A percentile compares a stretch with the other conserved stretches of the same genome.
Conservation (phyloP, 2,329 filamentous ascomycete genomes). For the Neofusicoccum sp. region DNA sequence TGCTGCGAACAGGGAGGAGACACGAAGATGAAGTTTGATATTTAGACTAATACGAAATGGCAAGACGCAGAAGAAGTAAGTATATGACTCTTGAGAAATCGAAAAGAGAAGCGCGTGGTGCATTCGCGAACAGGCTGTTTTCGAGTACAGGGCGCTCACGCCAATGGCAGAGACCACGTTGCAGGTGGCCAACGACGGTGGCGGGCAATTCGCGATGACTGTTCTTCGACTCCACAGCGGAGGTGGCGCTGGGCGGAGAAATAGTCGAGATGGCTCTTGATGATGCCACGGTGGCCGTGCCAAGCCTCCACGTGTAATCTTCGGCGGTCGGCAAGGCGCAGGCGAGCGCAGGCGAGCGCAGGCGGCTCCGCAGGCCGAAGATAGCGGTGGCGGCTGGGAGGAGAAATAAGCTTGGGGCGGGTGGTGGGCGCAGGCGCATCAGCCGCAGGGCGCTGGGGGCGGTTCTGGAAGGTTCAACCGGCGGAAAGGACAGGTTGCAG, state of each 20-base stretch:
- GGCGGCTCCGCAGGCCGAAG: neutral
- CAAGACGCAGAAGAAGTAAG: no score
- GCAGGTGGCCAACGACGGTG: slow-evolving; percentile 1
- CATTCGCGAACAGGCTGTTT: neutral
- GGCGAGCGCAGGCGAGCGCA: no score
- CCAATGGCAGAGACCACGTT: slow-evolving; percentile 3
- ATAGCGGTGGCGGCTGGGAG: slow-evolving; percentile 3
- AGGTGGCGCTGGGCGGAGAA: slow-evolving; percentile 10
- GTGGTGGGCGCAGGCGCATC: neutral
- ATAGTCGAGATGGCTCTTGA: neutral
- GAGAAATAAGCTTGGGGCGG: slow-evolving; percentile 7
- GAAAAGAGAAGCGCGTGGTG: neutral
- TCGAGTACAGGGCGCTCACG: neutral
- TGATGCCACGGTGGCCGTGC: slow-evolving; percentile 17
- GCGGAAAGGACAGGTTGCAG: slow-evolving; percentile 22
- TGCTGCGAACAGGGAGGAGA: no score
- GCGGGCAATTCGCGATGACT: slow-evolving; percentile 3
- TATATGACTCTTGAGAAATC: no score
- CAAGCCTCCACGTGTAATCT: slow-evolving; percentile 16
- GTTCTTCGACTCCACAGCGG: neutral
- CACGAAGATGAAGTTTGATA: no score
- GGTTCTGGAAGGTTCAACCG: slow-evolving; percentile 22
- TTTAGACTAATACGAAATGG: no score
- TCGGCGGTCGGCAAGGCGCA: neutral
- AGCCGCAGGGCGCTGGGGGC: neutral